phyloP scores from a whole-genome alignment of 2,329 filamentous ascomycete genomes.

The Sarocladiaceae sp. region DNA sequence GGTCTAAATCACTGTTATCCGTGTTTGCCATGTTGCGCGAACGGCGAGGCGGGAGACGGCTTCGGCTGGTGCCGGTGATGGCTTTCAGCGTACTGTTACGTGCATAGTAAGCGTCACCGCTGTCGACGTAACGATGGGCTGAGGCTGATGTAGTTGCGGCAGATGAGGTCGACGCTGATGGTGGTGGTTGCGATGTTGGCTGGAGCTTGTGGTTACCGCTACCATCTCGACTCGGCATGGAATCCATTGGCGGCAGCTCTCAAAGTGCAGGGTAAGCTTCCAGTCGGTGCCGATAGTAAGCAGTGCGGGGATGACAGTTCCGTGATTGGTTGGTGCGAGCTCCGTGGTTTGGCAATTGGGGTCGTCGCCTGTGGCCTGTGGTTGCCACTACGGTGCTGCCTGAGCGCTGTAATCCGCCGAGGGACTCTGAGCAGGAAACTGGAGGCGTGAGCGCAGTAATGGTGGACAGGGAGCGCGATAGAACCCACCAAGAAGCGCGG shows the following conservation, averaged over 20 bases:
- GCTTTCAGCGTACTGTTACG: conserved; percentile 3
- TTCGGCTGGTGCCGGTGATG: conserved; percentile 5
- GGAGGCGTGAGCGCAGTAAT: conserved; percentile 3
- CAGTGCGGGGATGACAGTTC: neutral
- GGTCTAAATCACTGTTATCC: conserved; percentile 40
- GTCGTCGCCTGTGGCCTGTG: no score
- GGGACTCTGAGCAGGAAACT: neutral
- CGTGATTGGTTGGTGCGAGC: neutral
- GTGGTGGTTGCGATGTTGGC: conserved; percentile 20
- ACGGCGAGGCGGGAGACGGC: neutral
- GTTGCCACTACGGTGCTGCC: no score
- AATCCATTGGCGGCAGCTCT: neutral
- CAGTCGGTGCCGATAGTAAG: neutral
- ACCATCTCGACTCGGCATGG: neutral
- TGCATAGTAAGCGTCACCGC: conserved; percentile 5
- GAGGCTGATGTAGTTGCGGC: neutral
- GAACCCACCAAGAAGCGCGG: neutral
- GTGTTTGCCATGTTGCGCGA: conserved; percentile 11
- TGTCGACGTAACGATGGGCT: conserved; percentile 6
- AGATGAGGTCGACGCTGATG: neutral
- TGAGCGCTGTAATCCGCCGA: neutral
- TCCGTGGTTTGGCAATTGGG: no score
- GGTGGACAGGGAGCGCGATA: no score
- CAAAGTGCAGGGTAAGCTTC: neutral
- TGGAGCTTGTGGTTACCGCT: conserved; percentile 3